Conservation (phyloP, 116 monocot species). For the Dioscorea cayenensis region DNA sequence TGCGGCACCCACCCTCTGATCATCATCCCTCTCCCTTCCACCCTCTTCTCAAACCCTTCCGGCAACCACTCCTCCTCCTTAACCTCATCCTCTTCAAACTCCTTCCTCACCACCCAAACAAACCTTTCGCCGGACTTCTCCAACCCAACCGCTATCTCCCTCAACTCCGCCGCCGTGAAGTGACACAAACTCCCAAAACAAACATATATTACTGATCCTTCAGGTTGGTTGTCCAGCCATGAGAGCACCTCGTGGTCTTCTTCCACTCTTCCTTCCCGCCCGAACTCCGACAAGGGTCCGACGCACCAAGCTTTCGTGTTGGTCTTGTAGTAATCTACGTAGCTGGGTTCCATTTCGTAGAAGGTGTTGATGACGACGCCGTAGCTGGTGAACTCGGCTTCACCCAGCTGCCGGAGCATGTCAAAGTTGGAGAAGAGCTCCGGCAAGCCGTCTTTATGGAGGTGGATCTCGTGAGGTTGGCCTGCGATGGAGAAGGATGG, state of each 20-base stretch:
- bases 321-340: not conserved
- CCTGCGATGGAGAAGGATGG: not conserved
- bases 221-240: slow-evolving; percentile 14
- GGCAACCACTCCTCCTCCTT: slow-evolving; percentile 2
- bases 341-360: not conserved
- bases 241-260: not conserved
- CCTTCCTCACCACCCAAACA: slow-evolving; percentile 21
- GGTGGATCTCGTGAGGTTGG: not conserved
- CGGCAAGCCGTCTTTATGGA: not conserved
- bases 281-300: not conserved
- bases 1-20: not conserved
- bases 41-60: slow-evolving; percentile 7
- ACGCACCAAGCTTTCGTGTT: not conserved
- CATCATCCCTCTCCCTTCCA: slow-evolving; percentile 8
- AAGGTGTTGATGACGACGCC: slow-evolving; percentile 1
- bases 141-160: slow-evolving; percentile 17
- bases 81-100: not conserved
- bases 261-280: not conserved
- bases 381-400: not conserved
- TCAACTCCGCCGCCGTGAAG: slow-evolving; percentile 8
- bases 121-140: slow-evolving; percentile 7
- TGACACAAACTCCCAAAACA: slow-evolving; percentile 19
- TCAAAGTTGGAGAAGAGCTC: not conserved
- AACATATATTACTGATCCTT: slow-evolving; percentile 19
- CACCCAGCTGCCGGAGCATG: not conserved